Percentiles rank a stretch among this genome's conserved stretches.
phyloP scores from a whole-genome alignment of 192 early-diverging fungal species.

The Coemansia reversa region DNA sequence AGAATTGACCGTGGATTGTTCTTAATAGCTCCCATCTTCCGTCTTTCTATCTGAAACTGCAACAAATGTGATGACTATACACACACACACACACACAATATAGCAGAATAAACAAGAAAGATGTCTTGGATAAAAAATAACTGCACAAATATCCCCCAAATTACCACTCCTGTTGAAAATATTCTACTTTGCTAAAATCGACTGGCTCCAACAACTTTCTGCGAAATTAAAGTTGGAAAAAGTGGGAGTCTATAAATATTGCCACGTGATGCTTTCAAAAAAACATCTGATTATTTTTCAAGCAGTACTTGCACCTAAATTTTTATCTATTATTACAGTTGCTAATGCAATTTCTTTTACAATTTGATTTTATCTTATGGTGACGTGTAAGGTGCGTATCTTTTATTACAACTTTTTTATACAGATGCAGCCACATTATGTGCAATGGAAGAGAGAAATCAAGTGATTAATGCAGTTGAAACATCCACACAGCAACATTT shows the following conservation, averaged over 20 bases:
- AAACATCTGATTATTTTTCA: too few species aligned
- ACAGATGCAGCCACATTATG: not conserved
- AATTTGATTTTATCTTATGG: not conserved
- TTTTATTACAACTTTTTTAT: not conserved
- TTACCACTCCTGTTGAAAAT: too few species aligned
- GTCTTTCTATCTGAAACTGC: not conserved
- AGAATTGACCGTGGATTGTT: constrained; percentile 51
- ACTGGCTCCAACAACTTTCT: not conserved
- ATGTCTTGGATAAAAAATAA: too few species aligned
- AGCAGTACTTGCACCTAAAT: too few species aligned
- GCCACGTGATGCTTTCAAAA: not conserved
- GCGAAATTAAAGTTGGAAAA: not conserved
- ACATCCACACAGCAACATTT: not conserved
- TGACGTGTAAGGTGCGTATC: not conserved
- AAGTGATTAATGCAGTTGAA: not conserved
- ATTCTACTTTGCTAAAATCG: not conserved
- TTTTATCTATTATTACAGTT: not conserved
- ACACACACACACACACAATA: not conserved
- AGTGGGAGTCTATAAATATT: not conserved
- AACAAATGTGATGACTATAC: not conserved
- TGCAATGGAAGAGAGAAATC: not conserved
- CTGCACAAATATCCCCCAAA: too few species aligned
- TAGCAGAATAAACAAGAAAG: not conserved
- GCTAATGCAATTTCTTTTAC: not conserved
- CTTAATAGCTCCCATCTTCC: constrained; percentile 42